Evolutionary conservation across 257 asterid genomes (phyloP).

Genomic region (Scutellaria barbata): DNA sequence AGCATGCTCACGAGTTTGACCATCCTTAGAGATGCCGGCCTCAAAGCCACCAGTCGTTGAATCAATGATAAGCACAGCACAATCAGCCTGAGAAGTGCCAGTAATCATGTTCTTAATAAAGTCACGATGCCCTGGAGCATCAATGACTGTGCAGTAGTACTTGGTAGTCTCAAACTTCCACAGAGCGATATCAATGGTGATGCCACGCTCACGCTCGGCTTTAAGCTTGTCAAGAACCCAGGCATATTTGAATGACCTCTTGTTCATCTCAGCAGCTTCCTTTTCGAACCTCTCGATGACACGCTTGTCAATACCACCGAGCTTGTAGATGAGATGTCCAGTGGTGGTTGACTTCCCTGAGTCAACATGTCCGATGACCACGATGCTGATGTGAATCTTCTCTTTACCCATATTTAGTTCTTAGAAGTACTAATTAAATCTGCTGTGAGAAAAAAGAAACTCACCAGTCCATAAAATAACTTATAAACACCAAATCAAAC

Average conservation of each 20-base stretch:
- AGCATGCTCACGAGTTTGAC: slow-evolving; percentile 90
- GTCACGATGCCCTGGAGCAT: slow-evolving; percentile 92
- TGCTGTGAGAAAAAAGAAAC: not conserved
- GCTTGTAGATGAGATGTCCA: slow-evolving; percentile 60
- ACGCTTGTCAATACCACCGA: slow-evolving; percentile 66
- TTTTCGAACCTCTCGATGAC: slow-evolving; percentile 66
- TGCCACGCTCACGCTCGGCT: slow-evolving; percentile 92
- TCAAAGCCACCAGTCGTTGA: slow-evolving; percentile 89
- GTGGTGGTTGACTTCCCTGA: slow-evolving; percentile 62
- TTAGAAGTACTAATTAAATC: not conserved
- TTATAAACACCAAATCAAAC: no score
- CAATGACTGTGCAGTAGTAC: slow-evolving; percentile 83
- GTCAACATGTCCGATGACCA: slow-evolving; percentile 62
- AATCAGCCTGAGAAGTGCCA: slow-evolving; percentile 85
- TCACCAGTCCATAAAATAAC: no score
- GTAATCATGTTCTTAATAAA: slow-evolving; percentile 60
- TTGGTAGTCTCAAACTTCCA: slow-evolving; percentile 94
- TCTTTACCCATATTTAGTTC: slow-evolving; percentile 49
- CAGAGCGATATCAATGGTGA: slow-evolving; percentile 80
- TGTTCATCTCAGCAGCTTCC: slow-evolving; percentile 33
- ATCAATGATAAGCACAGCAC: slow-evolving; percentile 83
- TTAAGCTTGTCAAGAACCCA: slow-evolving; percentile 93
- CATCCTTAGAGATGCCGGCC: slow-evolving; percentile 90
- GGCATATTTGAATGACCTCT: slow-evolving; percentile 32
- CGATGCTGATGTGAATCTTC: slow-evolving; percentile 54